Evolutionary conservation across 2,329 filamentous ascomycete species (phyloP).

Genomic region (Cytospora schulzeri): DNA sequence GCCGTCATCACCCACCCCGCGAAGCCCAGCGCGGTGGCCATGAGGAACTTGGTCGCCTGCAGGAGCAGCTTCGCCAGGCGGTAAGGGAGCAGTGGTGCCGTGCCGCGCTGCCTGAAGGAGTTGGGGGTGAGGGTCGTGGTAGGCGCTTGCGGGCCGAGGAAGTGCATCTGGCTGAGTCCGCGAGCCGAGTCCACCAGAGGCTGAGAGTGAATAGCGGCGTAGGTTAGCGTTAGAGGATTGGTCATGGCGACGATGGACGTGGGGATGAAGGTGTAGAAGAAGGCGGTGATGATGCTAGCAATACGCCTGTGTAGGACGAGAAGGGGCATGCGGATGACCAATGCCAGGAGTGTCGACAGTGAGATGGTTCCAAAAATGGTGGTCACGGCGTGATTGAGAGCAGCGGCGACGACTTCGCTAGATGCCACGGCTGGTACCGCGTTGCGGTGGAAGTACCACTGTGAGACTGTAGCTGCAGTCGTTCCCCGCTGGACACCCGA

Average conservation of each 20-base stretch:
- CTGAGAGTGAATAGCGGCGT: constrained; percentile 90
- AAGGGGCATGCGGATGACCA: constrained; percentile 82
- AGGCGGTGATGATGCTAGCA: constrained; percentile 62
- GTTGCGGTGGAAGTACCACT: constrained; percentile 98
- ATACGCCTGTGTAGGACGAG: constrained; percentile 77
- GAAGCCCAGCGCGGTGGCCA: constrained; percentile 87
- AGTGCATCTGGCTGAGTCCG: constrained; percentile 78
- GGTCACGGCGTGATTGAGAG: constrained; percentile 77
- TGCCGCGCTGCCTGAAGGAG: constrained; percentile 46
- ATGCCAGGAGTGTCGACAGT: constrained; percentile 77
- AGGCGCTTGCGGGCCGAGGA: constrained; percentile 72
- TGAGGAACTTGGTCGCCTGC: constrained; percentile 87
- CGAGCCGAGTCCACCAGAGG: constrained; percentile 76
- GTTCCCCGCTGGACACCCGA: constrained; percentile 87
- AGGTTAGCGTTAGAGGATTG: constrained; percentile 89
- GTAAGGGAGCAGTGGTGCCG: constrained; percentile 72
- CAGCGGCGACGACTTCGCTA: constrained; percentile 78
- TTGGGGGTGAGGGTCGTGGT: constrained; percentile 70
- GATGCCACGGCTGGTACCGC: constrained; percentile 76
- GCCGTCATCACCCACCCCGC: constrained; percentile 97
- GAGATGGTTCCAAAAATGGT: constrained; percentile 93
- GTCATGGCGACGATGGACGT: constrained; percentile 83
- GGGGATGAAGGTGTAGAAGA: constrained; percentile 73
- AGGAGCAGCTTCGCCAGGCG: constrained; percentile 88
- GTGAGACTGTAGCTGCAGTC: constrained; percentile 91